Percentiles rank a stretch among this genome's conserved stretches.
Conservation (phyloP, 305 asterid genomes). For the Solanum hybrid region DNA sequence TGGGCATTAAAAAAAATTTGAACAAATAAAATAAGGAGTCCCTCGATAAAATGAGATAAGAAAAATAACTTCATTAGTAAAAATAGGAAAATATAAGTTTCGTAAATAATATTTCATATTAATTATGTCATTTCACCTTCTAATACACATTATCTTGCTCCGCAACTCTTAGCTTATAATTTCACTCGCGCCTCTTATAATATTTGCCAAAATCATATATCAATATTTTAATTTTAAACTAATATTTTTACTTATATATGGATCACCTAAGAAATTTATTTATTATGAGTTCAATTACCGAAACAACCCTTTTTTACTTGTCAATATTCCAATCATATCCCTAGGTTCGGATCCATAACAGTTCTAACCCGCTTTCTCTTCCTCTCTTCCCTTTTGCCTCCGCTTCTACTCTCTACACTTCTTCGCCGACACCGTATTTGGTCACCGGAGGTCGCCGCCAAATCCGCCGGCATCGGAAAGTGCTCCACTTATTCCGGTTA, state of each 20-base stretch:
- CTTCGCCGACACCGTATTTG: background rate
- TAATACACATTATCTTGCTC: background rate
- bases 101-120: background rate
- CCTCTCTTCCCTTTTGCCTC: slow-evolving; percentile 13
- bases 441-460: background rate
- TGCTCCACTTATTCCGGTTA: background rate
- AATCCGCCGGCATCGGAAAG: background rate
- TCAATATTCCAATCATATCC: background rate
- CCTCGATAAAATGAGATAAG: too few species aligned
- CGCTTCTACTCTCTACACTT: background rate
- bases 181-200: background rate
- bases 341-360: background rate
- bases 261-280: background rate
- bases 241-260: background rate
- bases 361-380: background rate
- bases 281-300: background rate
- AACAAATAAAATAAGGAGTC: background rate
- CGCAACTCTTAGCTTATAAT: background rate
- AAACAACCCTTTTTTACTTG: background rate
- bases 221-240: background rate
- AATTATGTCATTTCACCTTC: background rate
- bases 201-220: background rate
- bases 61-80: background rate
- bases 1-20: background rate
- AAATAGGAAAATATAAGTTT: background rate